Conservation (phyloP, 2,329 filamentous ascomycete species). For the Botrytis porri region DNA sequence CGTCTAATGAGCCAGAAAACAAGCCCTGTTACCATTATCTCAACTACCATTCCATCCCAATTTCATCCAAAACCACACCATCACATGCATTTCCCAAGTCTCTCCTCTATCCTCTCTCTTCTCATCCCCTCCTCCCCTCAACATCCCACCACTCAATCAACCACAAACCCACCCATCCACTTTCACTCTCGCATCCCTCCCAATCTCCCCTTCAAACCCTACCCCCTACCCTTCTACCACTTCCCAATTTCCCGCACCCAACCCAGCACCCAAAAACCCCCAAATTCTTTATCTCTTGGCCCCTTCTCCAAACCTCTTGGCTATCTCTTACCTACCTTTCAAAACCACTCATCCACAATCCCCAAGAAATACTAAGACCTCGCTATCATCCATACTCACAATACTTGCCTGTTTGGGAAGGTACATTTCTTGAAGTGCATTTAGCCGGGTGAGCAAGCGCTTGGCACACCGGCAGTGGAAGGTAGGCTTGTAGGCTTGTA, state of each 20-base stretch:
- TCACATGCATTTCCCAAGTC: background rate
- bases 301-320: background rate
- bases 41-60: background rate
- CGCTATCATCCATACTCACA: too few relatives aligned
- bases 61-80: background rate
- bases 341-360: background rate
- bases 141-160: too few relatives aligned
- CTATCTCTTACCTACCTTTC: background rate
- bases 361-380: background rate
- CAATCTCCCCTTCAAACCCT: background rate
- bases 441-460: background rate
- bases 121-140: too few relatives aligned
- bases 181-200: background rate
- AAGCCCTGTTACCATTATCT: background rate
- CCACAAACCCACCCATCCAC: background rate
- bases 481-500: background rate
- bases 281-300: background rate
- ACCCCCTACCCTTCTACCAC: too few relatives aligned
- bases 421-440: rapidly evolving
- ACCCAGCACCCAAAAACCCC: background rate
- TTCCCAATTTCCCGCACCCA: too few relatives aligned
- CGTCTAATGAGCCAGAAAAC: background rate
- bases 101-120: background rate
- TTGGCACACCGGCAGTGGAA: background rate
- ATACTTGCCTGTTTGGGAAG: background rate